Percentiles rank a stretch among this genome's conserved stretches.
Conservation (phyloP, 2,329 filamentous ascomycete genomes). For the Ceratocystis destructans region DNA sequence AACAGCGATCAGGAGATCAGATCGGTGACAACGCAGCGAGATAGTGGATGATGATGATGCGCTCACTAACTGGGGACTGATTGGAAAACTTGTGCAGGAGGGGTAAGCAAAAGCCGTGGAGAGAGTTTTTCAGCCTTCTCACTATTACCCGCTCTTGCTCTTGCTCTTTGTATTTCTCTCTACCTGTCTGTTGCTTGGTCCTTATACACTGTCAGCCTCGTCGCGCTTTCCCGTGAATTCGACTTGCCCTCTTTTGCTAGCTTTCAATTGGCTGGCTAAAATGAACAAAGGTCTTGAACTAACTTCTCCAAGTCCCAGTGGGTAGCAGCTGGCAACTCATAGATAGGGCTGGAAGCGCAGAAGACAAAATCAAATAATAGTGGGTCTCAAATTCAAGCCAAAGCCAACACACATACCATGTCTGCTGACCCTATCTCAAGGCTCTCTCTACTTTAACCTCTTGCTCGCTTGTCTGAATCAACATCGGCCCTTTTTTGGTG, state of each 20-base stretch:
- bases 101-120: not conserved
- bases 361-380: not conserved
- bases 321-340: not conserved
- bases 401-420: not conserved
- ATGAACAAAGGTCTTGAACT: not conserved
- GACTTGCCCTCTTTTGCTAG: not conserved
- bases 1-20: not conserved
- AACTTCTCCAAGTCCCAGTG: slow-evolving; percentile 1
- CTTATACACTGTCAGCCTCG: not conserved
- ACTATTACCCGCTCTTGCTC: not conserved
- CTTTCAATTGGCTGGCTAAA: not conserved
- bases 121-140: not conserved
- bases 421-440: not conserved
- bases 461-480: slow-evolving; percentile 4
- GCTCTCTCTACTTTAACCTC: not conserved
- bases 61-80: not conserved
- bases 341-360: not conserved
- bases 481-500: slow-evolving; percentile 3
- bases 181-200: not conserved
- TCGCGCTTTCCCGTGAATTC: not conserved
- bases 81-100: slow-evolving; percentile 4
- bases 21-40: not conserved
- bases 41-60: not conserved
- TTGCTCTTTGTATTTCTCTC: not conserved
- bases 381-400: not conserved